Evolutionary conservation across 2,329 filamentous ascomycete species (phyloP).

Genomic region (Sclerotinia minor): DNA sequence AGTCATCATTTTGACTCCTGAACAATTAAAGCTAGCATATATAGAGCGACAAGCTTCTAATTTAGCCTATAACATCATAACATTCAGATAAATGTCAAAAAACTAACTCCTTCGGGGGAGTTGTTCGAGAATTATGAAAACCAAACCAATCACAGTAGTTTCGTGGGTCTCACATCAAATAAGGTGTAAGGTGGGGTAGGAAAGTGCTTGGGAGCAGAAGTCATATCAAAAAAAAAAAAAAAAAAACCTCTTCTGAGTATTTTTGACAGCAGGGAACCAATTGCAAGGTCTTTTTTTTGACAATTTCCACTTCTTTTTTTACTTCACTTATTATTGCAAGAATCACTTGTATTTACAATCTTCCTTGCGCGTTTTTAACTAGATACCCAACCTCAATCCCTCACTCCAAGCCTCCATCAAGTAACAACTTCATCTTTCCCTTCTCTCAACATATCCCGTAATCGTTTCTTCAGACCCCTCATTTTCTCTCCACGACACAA

Average conservation of each 20-base stretch:
- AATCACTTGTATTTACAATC: not conserved
- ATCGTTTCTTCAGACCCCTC: conserved; percentile 3
- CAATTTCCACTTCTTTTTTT: not conserved
- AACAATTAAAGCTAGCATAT: not conserved
- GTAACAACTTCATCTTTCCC: not conserved
- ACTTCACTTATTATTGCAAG: not conserved
- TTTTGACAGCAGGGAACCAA: not conserved
- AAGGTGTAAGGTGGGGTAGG: not conserved
- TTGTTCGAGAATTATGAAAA: not conserved
- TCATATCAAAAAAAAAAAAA: not conserved
- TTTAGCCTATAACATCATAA: not conserved
- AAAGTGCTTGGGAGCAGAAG: conserved; percentile 3
- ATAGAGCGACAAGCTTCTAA: not conserved
- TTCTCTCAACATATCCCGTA: conserved; percentile 6
- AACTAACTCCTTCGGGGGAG: not conserved
- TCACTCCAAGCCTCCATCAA: not conserved
- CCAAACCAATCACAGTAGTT: not conserved
- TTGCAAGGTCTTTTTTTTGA: not conserved
- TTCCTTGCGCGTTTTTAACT: not conserved
- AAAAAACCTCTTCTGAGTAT: conserved; percentile 8
- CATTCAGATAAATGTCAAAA: too few species aligned
- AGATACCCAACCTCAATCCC: not conserved
- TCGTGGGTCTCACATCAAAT: not conserved
- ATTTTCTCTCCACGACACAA: not conserved
- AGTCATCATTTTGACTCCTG: too few species aligned